Evolutionary conservation across 441 rosid species (phyloP), one percentile per base, ranked within the genome.

Genomic region (Sinapis alba): DNA sequence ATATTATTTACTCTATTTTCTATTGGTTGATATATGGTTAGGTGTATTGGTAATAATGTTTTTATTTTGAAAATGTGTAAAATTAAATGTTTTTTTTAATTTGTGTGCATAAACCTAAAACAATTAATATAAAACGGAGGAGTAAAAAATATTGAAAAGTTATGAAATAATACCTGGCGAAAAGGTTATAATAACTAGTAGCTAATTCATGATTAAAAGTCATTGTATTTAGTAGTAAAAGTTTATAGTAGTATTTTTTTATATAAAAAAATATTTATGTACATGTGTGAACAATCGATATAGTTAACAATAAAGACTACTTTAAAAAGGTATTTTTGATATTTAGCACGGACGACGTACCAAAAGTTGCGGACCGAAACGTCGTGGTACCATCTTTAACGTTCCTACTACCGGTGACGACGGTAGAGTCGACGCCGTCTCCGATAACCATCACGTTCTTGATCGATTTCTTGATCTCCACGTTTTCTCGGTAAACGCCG

Each of bases 301-400:
- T 50, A 34, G 9, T 3, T 47, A 59, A 4, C 21, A 21, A 63
- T 56, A 9, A 62, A 62, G 5, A 27, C 9, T 10, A 8, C 58
- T 43, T 63, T 4, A 2, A 7, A 57, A 58, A 56, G 20, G 36
- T 54, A 15, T 5, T 13, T 62, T 54, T 21, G 60, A 56, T 43
- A 20, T 43, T 11, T 9, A 62, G 30, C 62, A 68, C 74, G 73
- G 77, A 45, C 62, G 58, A 67, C 80, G 75, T 85, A 89, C 93
- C 90, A 59, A 87, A 81, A 56, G 93, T 87, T 11, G 90, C 93
- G 27, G 93, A 76, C 15, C 85, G 43, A 74, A 89, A 89, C 69
- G 93, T 89, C 28, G 89, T 85, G 36, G 86, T 56, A 24, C 89
- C 86, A 50, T 66, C 84, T 32, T 78, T 27, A 32, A 79, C 81